These are phyloP conservation scores for Hordeum marinum DNA, from an alignment of 176 grass and related monocot species.

Conservation along the genomic window DNA sequence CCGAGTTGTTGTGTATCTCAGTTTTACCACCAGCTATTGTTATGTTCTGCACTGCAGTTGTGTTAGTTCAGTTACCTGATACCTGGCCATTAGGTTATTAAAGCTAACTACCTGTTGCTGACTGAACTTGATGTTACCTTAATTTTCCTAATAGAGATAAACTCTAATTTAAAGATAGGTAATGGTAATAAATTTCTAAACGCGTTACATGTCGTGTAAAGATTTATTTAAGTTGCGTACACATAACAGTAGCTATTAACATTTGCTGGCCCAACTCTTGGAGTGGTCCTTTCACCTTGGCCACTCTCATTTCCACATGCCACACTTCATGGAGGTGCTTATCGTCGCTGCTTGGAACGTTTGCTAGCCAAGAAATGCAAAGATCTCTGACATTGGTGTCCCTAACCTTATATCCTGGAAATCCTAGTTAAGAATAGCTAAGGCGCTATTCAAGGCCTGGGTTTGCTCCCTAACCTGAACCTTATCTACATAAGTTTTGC, in stretches of 20 bases:
- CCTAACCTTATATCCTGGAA: not conserved
- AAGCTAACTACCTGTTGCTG: not conserved
- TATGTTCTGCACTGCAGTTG: not conserved
- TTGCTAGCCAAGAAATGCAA: not conserved
- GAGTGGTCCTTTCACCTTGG: not conserved
- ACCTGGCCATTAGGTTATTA: not conserved
- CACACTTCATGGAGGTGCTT: not conserved
- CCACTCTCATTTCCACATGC: not conserved
- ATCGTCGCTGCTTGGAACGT: not conserved
- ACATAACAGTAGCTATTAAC: not conserved
- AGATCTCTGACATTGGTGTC: not conserved
- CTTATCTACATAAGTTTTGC: not conserved
- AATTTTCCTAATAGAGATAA: not conserved
- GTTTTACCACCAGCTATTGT: not conserved
- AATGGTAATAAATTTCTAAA: not conserved
- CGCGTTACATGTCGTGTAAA: not conserved
- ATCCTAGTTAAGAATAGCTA: not conserved
- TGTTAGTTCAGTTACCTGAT: too few species aligned
- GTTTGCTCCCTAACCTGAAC: not conserved
- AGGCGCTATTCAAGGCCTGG: not conserved
- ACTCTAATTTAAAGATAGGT: not conserved
- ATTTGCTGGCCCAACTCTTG: not conserved
- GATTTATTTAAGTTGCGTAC: not conserved
- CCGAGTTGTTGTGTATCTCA: not conserved
- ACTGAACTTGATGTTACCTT: not conserved